Evolutionary conservation across 441 rosid species (phyloP).

Genomic region (Adansonia grandidieri): DNA sequence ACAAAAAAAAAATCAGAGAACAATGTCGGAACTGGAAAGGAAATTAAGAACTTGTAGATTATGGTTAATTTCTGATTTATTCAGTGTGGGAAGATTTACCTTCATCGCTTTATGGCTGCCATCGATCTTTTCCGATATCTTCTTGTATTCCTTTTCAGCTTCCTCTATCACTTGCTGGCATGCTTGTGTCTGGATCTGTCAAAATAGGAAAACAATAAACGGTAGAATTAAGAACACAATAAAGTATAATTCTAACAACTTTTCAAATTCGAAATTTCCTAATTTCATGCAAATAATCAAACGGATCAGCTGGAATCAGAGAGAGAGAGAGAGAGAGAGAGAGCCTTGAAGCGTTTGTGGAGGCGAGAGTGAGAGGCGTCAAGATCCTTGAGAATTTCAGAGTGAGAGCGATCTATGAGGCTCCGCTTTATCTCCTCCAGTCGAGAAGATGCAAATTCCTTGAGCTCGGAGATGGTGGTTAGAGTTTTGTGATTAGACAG

Average conservation of each 20-base stretch:
- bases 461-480: constrained; percentile 48
- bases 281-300: background rate
- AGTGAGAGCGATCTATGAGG: constrained; percentile 52
- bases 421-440: constrained; percentile 49
- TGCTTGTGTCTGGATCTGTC: constrained; percentile 52
- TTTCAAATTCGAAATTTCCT: background rate
- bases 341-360: constrained; percentile 57
- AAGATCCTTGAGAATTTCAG: constrained; percentile 54
- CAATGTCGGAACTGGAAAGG: background rate
- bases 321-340: constrained; percentile 8
- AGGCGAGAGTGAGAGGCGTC: constrained; percentile 58
- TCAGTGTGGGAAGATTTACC: constrained; percentile 28
- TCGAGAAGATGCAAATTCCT: constrained; percentile 43
- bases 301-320: background rate
- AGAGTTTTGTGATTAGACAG: constrained; percentile 31
- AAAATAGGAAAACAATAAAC: background rate
- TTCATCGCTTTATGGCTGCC: constrained; percentile 47
- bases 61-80: background rate
- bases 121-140: constrained; percentile 44
- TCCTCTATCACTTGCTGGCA: constrained; percentile 53
- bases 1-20: background rate
- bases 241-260: background rate
- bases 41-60: background rate
- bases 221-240: background rate
- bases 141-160: constrained; percentile 54